Base-by-base conservation (phyloP, 164 flowering plant genomes). In the Houttuynia cordata region DNA sequence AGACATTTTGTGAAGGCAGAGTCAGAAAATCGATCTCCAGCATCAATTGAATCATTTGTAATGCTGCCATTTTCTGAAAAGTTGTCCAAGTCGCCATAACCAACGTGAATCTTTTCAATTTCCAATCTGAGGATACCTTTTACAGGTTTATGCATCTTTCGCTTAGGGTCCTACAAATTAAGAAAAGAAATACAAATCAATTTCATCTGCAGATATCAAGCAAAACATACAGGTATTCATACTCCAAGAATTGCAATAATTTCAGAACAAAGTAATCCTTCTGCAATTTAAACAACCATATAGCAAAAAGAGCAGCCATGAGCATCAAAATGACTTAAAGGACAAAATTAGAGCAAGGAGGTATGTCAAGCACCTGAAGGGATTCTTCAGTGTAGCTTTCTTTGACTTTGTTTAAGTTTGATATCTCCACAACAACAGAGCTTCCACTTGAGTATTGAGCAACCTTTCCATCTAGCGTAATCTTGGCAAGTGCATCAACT, bases 331-430 rank as follows among this genome's bases (percentile, higher is more conserved):
- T 30, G 37, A 30, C 37, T 30, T 30, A 45, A 45, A n/a, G 8
- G 49, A 45, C 13, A 45, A 12, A 7, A 7, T 45, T 8, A 45
- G 12, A 45, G 49, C 14, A 3, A 45, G 7, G 17, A 45, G 37
- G 37, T 45, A 52, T 14, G 34, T 13, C 19, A 30, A 57, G 47
- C 45, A 93, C 99, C 97, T 82, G 88, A 74, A 93, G 88, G 60
- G 88, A 84, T 58, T 93, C 99, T 73, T 93, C 99, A 17, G 88
- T 87, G 65, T 93, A 93, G 81, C 97, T 72, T 75, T 93, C 99
- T 69, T 93, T 90, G 21, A 90, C 99, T 76, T 88, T 93, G 70
- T 83, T 86, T 64, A 93, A 72, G 74, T 86, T 90, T 56, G 99
- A 86, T 66, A 90, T 80, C 71, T 93, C 99, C 62, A 90, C 94